These are phyloP conservation scores for Kernera saxatilis DNA, from an alignment of 345 rosid genomes.

Conservation along the genomic window DNA sequence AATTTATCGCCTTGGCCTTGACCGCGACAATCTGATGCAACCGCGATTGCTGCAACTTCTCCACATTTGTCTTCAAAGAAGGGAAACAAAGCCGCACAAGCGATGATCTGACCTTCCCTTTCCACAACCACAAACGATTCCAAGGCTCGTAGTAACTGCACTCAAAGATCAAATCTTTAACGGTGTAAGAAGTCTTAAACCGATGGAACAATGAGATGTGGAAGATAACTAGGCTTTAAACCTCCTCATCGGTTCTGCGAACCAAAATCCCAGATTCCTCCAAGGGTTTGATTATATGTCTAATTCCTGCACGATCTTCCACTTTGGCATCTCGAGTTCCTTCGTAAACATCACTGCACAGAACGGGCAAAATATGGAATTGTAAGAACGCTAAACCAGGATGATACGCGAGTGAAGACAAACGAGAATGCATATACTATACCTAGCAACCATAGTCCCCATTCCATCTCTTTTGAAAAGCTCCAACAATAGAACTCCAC, in stretches of 20 bases:
- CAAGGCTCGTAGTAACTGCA: conserved; percentile 58
- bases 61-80: conserved; percentile 79
- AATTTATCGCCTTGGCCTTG: conserved; percentile 96
- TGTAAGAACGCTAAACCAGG: background rate
- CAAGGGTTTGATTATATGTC: conserved; percentile 60
- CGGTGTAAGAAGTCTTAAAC: background rate
- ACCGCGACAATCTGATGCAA: conserved; percentile 84
- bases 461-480: conserved; percentile 95
- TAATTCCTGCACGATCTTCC: conserved; percentile 68
- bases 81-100: conserved; percentile 84
- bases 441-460: conserved; percentile 99
- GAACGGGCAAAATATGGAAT: background rate
- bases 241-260: conserved; percentile 74
- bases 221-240: conserved; percentile 11
- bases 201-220: background rate
- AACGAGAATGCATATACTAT: conserved; percentile 29
- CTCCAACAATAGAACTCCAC: conserved; percentile 78
- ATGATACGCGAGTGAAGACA: background rate
- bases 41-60: conserved; percentile 86
- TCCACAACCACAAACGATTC: conserved; percentile 69
- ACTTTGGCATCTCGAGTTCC: conserved; percentile 75
- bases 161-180: conserved; percentile 46
- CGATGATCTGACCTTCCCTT: conserved; percentile 87
- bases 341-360: conserved; percentile 73
- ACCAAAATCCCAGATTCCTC: conserved; percentile 71